Percentiles rank a stretch among this genome's conserved stretches.
These are phyloP conservation scores for Termitomyces sp. DNA, from an alignment of 768 basidiomycete species.

Conservation along the genomic window DNA sequence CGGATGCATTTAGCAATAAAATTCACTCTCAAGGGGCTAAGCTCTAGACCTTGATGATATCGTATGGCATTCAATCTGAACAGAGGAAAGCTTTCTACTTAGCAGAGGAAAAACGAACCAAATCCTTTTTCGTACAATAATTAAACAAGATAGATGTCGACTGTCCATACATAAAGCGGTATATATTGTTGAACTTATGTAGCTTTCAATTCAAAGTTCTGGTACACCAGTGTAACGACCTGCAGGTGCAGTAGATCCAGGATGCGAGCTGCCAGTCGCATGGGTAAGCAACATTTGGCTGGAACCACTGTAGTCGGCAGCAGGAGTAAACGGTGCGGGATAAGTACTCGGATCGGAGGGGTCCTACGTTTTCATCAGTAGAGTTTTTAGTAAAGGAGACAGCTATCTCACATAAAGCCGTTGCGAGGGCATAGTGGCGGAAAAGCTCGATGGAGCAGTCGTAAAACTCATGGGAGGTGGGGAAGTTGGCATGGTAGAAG, in stretches of 20 bases:
- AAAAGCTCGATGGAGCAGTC: constrained; percentile 5
- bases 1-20: too few species aligned
- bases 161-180: not conserved
- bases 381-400: not conserved
- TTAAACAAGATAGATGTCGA: not conserved
- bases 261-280: constrained; percentile 15
- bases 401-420: constrained; percentile 32
- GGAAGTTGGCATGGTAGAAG: constrained; percentile 4
- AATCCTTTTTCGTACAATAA: not conserved
- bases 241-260: not conserved
- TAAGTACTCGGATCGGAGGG: constrained; percentile 38
- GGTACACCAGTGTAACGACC: constrained; percentile 27
- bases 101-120: not conserved
- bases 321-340: constrained; percentile 19
- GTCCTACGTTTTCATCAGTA: constrained; percentile 18
- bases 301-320: constrained; percentile 7
- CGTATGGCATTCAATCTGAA: not conserved
- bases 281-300: constrained; percentile 12
- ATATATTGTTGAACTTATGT: not conserved
- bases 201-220: constrained; percentile 16
- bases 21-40: not conserved
- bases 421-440: constrained; percentile 18
- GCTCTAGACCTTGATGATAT: not conserved
- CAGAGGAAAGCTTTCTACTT: not conserved
- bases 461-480: constrained; percentile 14